Conservation (phyloP, 495 filamentous ascomycete species). For the Lophiotrema nucula region DNA sequence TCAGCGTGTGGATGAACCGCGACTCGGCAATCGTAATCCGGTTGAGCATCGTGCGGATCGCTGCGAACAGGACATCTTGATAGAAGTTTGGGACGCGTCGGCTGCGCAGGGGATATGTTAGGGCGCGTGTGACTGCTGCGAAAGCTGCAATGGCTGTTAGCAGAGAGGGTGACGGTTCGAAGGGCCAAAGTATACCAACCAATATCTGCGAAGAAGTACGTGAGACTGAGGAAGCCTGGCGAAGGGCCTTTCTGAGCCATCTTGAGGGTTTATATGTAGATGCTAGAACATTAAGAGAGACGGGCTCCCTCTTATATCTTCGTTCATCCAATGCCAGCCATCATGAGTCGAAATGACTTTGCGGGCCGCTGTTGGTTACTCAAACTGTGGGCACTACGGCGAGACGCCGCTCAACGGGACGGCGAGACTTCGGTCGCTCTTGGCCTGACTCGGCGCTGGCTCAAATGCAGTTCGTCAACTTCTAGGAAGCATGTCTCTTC, state of each 20-base stretch:
- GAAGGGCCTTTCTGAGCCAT: neutral
- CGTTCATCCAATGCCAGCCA: no score
- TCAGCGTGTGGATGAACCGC: constrained; percentile 1
- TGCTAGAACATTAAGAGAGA: no score
- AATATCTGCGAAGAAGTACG: neutral
- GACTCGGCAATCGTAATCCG: constrained; percentile 16
- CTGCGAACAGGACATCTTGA: constrained; percentile 15
- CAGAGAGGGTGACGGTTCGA: neutral
- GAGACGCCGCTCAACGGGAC: no score
- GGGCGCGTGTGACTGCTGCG: constrained; percentile 1
- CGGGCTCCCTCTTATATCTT: no score
- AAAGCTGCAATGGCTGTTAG: constrained; percentile 2
- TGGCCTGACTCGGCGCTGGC: no score
- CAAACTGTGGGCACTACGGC: no score
- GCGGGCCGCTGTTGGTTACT: no score
- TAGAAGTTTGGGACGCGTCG: neutral
- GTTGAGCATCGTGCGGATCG: constrained; percentile 1
- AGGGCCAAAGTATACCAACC: neutral
- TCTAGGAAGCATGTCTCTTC: no score
- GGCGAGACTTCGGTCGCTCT: no score
- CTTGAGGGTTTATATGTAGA: neutral
- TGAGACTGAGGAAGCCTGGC: neutral
- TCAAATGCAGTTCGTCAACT: no score
- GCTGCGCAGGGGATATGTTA: constrained; percentile 10
- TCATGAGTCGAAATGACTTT: no score